A percentile compares a stretch with the other conserved stretches of the same genome.
Conservation (phyloP, 1,284 basidiomycete genomes). For the Marasmius tenuissimus region DNA sequence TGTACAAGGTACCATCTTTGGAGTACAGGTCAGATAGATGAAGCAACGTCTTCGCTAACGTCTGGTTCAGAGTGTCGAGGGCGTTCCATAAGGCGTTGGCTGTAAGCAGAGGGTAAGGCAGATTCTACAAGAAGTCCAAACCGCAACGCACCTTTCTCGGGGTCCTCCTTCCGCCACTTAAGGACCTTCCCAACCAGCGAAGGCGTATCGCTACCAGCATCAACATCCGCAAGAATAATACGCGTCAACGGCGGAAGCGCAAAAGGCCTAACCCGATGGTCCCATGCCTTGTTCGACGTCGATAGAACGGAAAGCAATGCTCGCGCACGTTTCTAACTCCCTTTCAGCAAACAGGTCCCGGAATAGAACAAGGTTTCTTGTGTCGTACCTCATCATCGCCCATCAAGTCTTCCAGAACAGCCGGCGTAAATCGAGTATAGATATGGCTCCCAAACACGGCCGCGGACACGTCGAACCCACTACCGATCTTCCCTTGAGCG, state of each 20-base stretch:
- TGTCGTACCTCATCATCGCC: constrained; percentile 43
- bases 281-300: constrained; percentile 68
- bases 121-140: constrained; percentile 3
- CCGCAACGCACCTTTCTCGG: constrained; percentile 48
- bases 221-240: constrained; percentile 89
- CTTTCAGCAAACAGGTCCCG: no score
- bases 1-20: constrained; percentile 48
- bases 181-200: constrained; percentile 88
- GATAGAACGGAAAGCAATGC: constrained; percentile 50
- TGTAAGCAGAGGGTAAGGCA: constrained; percentile 25
- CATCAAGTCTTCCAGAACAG: constrained; percentile 71
- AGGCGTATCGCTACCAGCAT: constrained; percentile 92
- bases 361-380: constrained; percentile 16
- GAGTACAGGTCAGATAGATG: constrained; percentile 49
- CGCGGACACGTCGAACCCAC: constrained; percentile 94
- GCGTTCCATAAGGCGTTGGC: constrained; percentile 70
- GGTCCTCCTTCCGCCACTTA: constrained; percentile 75
- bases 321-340: constrained; percentile 4
- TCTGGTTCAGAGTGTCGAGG: constrained; percentile 62
- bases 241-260: constrained; percentile 79
- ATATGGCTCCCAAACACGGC: constrained; percentile 95
- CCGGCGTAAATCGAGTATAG: constrained; percentile 88
- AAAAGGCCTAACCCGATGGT: constrained; percentile 67
- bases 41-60: constrained; percentile 51
- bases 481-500: constrained; percentile 97